Percentiles rank a stretch among this genome's conserved stretches.
Conservation (phyloP, 2,329 filamentous ascomycete species). For the Blumeria hordei region DNA sequence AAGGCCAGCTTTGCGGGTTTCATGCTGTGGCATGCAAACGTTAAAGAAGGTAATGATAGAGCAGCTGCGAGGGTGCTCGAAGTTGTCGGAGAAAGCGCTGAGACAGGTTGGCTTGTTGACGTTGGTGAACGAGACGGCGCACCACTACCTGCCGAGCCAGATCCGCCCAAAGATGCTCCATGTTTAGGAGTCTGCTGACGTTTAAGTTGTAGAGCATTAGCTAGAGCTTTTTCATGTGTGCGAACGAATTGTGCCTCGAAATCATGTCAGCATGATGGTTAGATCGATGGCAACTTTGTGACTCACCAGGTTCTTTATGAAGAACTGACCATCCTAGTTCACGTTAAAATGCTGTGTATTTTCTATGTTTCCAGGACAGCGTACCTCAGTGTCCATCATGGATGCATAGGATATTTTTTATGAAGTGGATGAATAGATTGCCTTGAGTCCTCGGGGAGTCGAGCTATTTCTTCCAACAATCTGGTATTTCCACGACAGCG, state of each 20-base stretch:
- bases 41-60: slow-evolving; percentile 64
- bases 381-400: slow-evolving; percentile 1
- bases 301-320: slow-evolving; percentile 39
- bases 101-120: slow-evolving; percentile 32
- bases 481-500: no score
- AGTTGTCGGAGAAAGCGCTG: slow-evolving; percentile 33
- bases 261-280: not conserved
- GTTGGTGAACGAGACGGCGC: slow-evolving; percentile 16
- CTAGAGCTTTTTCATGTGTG: slow-evolving; percentile 88
- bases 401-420: not conserved
- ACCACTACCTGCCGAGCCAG: slow-evolving; percentile 26
- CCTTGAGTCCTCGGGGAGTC: no score
- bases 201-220: slow-evolving; percentile 77
- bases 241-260: slow-evolving; percentile 64
- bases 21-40: slow-evolving; percentile 59
- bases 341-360: not conserved
- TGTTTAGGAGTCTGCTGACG: slow-evolving; percentile 46
- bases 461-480: no score
- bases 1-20: slow-evolving; percentile 82
- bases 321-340: slow-evolving; percentile 46
- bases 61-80: slow-evolving; percentile 59
- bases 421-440: no score
- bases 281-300: not conserved
- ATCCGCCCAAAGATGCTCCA: slow-evolving; percentile 40
- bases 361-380: not conserved